These are phyloP conservation scores for Melianthus villosus DNA, from an alignment of 441 rosid species.

Conservation along the genomic window DNA sequence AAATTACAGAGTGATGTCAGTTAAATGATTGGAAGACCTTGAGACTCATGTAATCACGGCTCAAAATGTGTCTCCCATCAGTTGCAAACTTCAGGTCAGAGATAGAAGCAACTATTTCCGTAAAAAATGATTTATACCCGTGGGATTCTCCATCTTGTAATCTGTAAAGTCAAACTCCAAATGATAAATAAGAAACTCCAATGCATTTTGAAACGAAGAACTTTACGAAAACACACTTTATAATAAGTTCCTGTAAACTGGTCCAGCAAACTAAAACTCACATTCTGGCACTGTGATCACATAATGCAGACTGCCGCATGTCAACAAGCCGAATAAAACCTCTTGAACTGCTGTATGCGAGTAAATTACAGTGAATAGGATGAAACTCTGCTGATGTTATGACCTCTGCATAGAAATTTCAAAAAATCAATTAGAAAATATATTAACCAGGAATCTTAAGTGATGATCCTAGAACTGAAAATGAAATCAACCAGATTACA, in stretches of 20 bases:
- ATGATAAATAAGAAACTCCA: slow-evolving; percentile 9
- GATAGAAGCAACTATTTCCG: slow-evolving; percentile 50
- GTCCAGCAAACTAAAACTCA: slow-evolving; percentile 18
- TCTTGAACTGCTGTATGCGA: slow-evolving; percentile 64
- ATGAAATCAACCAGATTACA: neutral
- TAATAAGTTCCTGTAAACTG: neutral
- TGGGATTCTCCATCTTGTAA: slow-evolving; percentile 34
- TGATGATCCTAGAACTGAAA: no score
- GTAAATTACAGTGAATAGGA: slow-evolving; percentile 49
- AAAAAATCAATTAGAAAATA: slow-evolving; percentile 10
- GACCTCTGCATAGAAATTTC: slow-evolving; percentile 36
- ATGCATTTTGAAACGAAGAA: no score
- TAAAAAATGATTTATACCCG: slow-evolving; percentile 42
- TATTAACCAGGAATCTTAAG: no score
- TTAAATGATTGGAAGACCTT: slow-evolving; percentile 24
- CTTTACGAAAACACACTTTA: no score
- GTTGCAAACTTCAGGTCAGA: slow-evolving; percentile 49
- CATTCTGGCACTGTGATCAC: slow-evolving; percentile 41
- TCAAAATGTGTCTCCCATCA: slow-evolving; percentile 42
- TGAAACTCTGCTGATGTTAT: slow-evolving; percentile 63
- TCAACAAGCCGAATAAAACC: slow-evolving; percentile 49
- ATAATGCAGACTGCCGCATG: slow-evolving; percentile 60
- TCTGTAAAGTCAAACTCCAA: slow-evolving; percentile 22
- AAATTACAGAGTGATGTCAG: no score
- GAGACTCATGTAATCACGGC: slow-evolving; percentile 55